These are phyloP conservation scores for Calocybe indica DNA, from an alignment of 768 basidiomycete genomes.

Conservation along the genomic window DNA sequence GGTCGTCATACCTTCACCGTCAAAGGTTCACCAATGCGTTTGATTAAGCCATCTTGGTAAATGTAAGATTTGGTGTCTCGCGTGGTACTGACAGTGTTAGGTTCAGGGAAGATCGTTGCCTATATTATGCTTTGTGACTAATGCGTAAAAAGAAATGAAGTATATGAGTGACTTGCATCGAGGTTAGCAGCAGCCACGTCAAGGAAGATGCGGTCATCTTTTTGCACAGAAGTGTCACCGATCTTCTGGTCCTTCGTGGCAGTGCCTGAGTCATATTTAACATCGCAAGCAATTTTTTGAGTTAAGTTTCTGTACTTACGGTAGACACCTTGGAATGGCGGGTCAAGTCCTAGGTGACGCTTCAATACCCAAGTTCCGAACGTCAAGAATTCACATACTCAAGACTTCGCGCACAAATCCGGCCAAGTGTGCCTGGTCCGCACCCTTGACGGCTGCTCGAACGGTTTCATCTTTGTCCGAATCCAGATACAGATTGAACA, in stretches of 20 bases:
- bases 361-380: not conserved
- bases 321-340: conserved; percentile 64
- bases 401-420: conserved; percentile 65
- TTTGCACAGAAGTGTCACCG: conserved; percentile 33
- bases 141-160: not conserved
- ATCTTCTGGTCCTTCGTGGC: conserved; percentile 40
- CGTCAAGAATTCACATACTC: conserved; percentile 37
- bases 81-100: conserved; percentile 35
- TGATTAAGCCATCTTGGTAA: conserved; percentile 40
- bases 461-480: conserved; percentile 35
- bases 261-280: conserved; percentile 27
- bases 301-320: conserved; percentile 31
- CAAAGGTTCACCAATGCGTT: conserved; percentile 41
- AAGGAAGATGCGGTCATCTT: conserved; percentile 55
- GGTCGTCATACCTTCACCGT: conserved; percentile 40
- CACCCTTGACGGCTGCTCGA: conserved; percentile 25
- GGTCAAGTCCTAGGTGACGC: conserved; percentile 52
- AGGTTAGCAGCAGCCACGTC: conserved; percentile 50
- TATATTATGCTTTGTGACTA: conserved; percentile 15
- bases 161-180: conserved; percentile 38
- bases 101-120: conserved; percentile 47
- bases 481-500: conserved; percentile 59
- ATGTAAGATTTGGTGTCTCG: conserved; percentile 43
- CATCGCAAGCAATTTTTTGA: not conserved
- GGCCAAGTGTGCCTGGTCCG: conserved; percentile 31